phyloP scores from a whole-genome alignment of 805 yeast genomes.

The Middelhovenomyces tepae region DNA sequence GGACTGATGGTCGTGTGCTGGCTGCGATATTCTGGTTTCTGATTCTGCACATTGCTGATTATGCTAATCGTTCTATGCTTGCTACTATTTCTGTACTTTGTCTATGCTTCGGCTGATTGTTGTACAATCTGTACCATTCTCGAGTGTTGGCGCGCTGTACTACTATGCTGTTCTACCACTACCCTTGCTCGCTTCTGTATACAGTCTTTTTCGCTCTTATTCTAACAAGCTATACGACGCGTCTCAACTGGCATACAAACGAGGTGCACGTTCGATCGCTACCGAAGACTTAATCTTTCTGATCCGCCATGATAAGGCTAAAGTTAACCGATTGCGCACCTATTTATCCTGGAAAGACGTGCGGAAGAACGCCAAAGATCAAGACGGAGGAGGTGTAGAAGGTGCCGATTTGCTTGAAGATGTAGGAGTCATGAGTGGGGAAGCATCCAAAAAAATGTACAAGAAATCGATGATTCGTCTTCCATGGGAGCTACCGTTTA shows the following conservation, averaged over 20 bases:
- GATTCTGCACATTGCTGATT: too few species aligned
- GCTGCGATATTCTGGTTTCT: too few species aligned
- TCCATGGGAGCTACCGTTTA: conserved; percentile 93
- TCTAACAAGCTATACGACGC: conserved; percentile 48
- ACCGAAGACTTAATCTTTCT: conserved; percentile 91
- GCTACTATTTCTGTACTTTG: too few species aligned
- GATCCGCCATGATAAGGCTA: conserved; percentile 88
- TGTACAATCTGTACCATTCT: too few species aligned
- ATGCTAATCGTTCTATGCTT: too few species aligned
- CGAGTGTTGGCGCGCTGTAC: too few species aligned
- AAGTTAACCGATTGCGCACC: conserved; percentile 82
- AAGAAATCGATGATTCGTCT: conserved; percentile 73
- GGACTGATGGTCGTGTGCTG: too few species aligned
- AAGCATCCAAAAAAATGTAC: conserved; percentile 36
- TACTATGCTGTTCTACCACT: too few species aligned
- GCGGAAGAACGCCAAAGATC: conserved; percentile 68
- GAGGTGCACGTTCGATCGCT: conserved; percentile 78
- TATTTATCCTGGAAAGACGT: conserved; percentile 96
- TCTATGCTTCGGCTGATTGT: too few species aligned
- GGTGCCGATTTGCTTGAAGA: conserved; percentile 46
- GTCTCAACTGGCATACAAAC: conserved; percentile 60
- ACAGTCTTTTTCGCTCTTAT: too few species aligned
- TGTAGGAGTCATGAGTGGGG: conserved; percentile 29
- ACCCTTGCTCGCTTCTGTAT: background rate
- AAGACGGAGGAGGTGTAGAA: conserved; percentile 52